Evolutionary conservation across 495 filamentous ascomycete species (phyloP).

Genomic region (Hypoxylon fragiforme): DNA sequence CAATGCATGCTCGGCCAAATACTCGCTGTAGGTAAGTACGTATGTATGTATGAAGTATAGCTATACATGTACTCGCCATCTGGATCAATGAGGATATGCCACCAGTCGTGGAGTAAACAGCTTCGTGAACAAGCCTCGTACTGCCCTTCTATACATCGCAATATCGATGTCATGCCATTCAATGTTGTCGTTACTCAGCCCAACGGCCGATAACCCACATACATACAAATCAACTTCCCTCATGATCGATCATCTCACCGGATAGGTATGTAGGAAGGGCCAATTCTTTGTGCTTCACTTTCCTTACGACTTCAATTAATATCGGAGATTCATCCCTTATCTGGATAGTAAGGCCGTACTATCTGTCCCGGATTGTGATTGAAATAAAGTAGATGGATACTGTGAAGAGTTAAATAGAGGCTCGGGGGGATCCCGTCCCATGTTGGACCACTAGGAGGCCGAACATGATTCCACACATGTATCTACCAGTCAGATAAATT

Average conservation of each 20-base stretch:
- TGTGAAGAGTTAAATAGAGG: background rate
- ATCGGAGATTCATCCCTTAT: background rate
- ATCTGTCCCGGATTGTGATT: conserved; percentile 1
- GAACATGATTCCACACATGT: conserved; percentile 6
- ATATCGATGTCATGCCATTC: background rate
- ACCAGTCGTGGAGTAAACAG: too few relatives aligned
- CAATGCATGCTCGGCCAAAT: conserved; percentile 22
- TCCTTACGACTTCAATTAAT: too few relatives aligned
- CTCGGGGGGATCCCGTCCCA: conserved; percentile 12
- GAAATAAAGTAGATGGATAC: conserved; percentile 6
- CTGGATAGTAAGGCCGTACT: background rate
- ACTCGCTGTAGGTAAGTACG: conserved; percentile 4
- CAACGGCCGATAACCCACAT: too few relatives aligned
- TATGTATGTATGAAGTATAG: background rate
- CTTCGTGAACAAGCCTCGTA: background rate
- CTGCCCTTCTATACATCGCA: background rate
- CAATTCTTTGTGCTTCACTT: too few relatives aligned
- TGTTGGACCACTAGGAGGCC: conserved; percentile 12
- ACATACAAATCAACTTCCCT: too few relatives aligned
- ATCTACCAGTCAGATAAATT: conserved; percentile 11
- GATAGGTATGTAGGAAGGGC: too few relatives aligned
- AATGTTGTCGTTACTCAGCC: background rate
- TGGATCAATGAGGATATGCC: background rate
- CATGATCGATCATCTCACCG: background rate
- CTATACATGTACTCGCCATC: background rate